Evolutionary conservation across 176 grass and related monocot genomes (phyloP), one percentile per base, ranked within the genome.

Genomic region (Phragmites australis): DNA sequence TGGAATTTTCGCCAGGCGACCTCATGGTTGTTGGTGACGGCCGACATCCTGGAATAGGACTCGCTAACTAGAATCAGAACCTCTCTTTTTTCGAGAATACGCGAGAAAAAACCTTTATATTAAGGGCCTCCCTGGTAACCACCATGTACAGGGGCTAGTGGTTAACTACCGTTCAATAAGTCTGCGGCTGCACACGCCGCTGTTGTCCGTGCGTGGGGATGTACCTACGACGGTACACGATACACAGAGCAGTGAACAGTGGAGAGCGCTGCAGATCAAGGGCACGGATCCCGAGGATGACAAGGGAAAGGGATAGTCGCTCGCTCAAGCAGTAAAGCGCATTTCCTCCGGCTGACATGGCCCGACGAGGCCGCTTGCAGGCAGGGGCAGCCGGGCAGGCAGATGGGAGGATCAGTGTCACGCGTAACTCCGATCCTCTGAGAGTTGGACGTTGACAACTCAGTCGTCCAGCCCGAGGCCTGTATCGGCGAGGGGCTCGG

Each of bases 361-460:
- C 42, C 63, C 68, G 23, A 25, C 23, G 42, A 9, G 26, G 12
- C 47, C 47, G 16, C 59, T 22, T 37, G 34, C 34, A 5, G 34
- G 34, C 5, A 37, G 50, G 72, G n/a, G n/a, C n/a, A n/a, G n/a
- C 72, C 46, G 34, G 34, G 34, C 5, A 37, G 50, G 72, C 62
- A 68, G 70, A 75, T 14, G 61, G 70, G 49, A 81, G 85, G 79
- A 72, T 72, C 79, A 70, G 64, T 82, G 71, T 30, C 16, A 13
- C 60, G 26, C 67, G 47, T 53, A 51, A 70, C 75, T 67, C n/a
- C 54, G 4, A 23, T 27, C 42, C 29, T 5, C 34, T 2, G 82
- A 42, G 22, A n/a, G 16, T 78, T 12, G 56, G 74, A 88, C 81
- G 86, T 84, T 79, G 86, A 88, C 86, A 49, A 59, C 22, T 84